Evolutionary conservation across 2,329 filamentous ascomycete genomes (phyloP).

Genomic region (Ceratocystis papillata): DNA sequence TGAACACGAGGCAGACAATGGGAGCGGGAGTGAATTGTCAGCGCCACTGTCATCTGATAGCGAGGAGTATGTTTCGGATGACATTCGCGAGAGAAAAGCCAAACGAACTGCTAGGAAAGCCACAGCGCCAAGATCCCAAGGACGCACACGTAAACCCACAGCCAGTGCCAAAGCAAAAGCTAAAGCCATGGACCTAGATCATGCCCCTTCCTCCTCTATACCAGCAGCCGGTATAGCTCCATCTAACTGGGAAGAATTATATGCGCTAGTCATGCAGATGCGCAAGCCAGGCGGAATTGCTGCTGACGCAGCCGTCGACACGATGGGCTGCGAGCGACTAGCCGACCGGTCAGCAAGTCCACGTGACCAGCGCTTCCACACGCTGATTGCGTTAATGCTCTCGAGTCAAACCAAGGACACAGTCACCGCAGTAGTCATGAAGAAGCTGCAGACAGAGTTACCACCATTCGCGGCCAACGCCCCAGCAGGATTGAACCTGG

Average conservation of each 20-base stretch:
- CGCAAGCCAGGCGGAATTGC: conserved; percentile 45
- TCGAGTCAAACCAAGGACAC: conserved; percentile 91
- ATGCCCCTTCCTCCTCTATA: neutral
- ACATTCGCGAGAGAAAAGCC: neutral
- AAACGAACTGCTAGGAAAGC: neutral
- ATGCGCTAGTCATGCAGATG: conserved; percentile 68
- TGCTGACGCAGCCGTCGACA: conserved; percentile 78
- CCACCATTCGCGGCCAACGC: conserved; percentile 39
- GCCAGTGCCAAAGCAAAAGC: conserved; percentile 31
- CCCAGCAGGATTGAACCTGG: conserved; percentile 52
- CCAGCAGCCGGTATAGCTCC: conserved; percentile 39
- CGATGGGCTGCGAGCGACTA: conserved; percentile 85
- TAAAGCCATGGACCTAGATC: conserved; percentile 1
- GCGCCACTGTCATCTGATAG: conserved; percentile 19
- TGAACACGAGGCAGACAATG: neutral
- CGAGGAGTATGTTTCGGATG: conserved; percentile 4
- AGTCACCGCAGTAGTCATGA: conserved; percentile 75
- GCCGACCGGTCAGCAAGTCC: conserved; percentile 43
- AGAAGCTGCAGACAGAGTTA: conserved; percentile 63
- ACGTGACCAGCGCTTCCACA: conserved; percentile 65
- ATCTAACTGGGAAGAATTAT: conserved; percentile 73
- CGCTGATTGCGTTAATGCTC: conserved; percentile 77
- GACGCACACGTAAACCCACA: conserved; percentile 38
- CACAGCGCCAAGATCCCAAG: neutral
- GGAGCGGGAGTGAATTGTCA: neutral